Percentiles rank a stretch among this genome's conserved stretches.
phyloP scores from a whole-genome alignment of 108 stramenopile genomes.

The Pseudonitzschia multistriata region DNA sequence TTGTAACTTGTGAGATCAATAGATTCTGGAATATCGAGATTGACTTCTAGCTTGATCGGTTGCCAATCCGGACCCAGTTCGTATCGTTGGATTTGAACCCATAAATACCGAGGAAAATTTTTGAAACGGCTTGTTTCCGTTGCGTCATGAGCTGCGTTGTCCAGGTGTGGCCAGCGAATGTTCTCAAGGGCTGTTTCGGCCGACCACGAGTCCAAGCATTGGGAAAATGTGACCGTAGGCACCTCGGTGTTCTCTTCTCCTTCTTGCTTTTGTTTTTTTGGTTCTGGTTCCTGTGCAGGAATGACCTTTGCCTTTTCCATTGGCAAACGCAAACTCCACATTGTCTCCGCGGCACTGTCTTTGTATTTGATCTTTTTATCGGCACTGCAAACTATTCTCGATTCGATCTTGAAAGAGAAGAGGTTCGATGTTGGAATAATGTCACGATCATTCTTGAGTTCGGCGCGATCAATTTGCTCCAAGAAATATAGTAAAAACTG shows the following conservation, averaged over 20 bases:
- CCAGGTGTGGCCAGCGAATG: slow-evolving; percentile 74
- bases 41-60: slow-evolving; percentile 93
- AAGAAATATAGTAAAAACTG: slow-evolving; percentile 94
- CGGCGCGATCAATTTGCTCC: slow-evolving; percentile 81
- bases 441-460: slow-evolving; percentile 43
- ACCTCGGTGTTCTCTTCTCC: slow-evolving; percentile 58
- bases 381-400: slow-evolving; percentile 69
- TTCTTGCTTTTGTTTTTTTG: slow-evolving; percentile 42
- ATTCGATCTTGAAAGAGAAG: slow-evolving; percentile 82
- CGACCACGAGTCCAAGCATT: slow-evolving; percentile 85
- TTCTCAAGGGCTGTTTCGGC: slow-evolving; percentile 67
- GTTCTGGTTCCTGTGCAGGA: slow-evolving; percentile 44
- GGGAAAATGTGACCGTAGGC: slow-evolving; percentile 77
- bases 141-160: slow-evolving; percentile 55
- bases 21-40: slow-evolving; percentile 88
- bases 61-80: slow-evolving; percentile 89
- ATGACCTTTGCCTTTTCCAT: slow-evolving; percentile 74
- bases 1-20: slow-evolving; percentile 78
- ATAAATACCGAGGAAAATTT: slow-evolving; percentile 94
- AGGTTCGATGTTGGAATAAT: slow-evolving; percentile 50
- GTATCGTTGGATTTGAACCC: slow-evolving; percentile 94
- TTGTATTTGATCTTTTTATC: slow-evolving; percentile 81
- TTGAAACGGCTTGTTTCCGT: slow-evolving; percentile 55
- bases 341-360: slow-evolving; percentile 56
- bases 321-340: slow-evolving; percentile 83